Evolutionary conservation across 495 filamentous ascomycete species (phyloP).

Genomic region (Clavariopsis aquatica): DNA sequence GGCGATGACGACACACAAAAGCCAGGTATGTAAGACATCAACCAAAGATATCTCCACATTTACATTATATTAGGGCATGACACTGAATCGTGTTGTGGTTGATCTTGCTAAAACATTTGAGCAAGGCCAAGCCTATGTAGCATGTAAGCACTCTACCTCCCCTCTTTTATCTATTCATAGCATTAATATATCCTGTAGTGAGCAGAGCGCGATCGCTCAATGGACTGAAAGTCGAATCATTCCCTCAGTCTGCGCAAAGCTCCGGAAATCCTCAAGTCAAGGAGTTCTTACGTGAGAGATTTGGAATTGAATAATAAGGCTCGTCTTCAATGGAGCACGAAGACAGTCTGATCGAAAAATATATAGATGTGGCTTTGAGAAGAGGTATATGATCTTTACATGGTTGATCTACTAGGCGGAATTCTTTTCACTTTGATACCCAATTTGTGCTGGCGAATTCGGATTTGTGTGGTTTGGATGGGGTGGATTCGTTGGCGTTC

Average conservation of each 20-base stretch:
- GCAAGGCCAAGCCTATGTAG: slow-evolving; percentile 51
- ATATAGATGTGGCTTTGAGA: too few relatives aligned
- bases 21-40: slow-evolving; percentile 44
- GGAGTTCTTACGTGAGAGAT: slow-evolving; percentile 30
- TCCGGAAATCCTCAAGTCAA: slow-evolving; percentile 29
- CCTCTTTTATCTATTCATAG: not conserved
- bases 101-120: slow-evolving; percentile 46
- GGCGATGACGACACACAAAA: slow-evolving; percentile 53
- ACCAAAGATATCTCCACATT: slow-evolving; percentile 40
- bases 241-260: slow-evolving; percentile 10
- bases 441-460: not conserved
- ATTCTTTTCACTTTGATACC: not conserved
- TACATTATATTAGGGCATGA: slow-evolving; percentile 44
- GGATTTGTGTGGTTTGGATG: not conserved
- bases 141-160: slow-evolving; percentile 19
- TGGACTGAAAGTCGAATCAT: slow-evolving; percentile 43
- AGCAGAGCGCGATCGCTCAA: slow-evolving; percentile 45
- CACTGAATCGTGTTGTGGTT: slow-evolving; percentile 48
- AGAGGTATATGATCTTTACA: too few relatives aligned
- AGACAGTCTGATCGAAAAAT: too few relatives aligned
- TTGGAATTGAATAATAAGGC: slow-evolving; percentile 29
- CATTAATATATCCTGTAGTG: slow-evolving; percentile 9
- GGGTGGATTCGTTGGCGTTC: not conserved
- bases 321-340: too few relatives aligned
- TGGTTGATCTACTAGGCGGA: not conserved